These are phyloP conservation scores for Paecilomyces fulvus DNA, from an alignment of 2,329 filamentous ascomycete species.

Conservation along the genomic window DNA sequence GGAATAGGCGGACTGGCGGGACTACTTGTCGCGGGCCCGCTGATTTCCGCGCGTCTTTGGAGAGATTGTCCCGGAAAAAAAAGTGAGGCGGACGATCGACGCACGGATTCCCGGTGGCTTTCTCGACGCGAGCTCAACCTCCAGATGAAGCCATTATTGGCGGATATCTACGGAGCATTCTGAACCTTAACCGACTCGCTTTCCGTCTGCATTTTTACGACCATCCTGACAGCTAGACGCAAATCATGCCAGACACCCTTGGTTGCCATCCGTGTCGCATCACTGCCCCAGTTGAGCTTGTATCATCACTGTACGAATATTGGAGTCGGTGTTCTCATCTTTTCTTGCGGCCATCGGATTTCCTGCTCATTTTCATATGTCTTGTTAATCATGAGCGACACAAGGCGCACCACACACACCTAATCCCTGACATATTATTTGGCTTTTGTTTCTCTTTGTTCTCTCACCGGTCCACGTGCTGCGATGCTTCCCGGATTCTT, in stretches of 20 bases:
- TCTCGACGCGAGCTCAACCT: neutral
- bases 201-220: neutral
- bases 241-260: neutral
- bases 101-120: neutral
- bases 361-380: neutral
- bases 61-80: neutral
- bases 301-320: neutral
- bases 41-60: neutral
- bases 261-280: neutral
- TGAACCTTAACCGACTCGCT: neutral
- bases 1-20: neutral
- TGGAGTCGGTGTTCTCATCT: neutral
- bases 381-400: neutral
- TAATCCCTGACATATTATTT: neutral
- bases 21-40: slow-evolving; percentile 1
- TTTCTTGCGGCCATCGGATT: neutral
- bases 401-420: neutral
- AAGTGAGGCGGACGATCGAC: neutral
- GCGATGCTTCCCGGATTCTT: neutral
- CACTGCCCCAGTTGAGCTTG: neutral
- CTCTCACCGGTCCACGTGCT: neutral
- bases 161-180: neutral
- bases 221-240: neutral
- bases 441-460: neutral
- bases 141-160: neutral